These are phyloP conservation scores for Rhizopogon vinicolor DNA, from an alignment of 768 basidiomycete genomes.

Conservation along the genomic window DNA sequence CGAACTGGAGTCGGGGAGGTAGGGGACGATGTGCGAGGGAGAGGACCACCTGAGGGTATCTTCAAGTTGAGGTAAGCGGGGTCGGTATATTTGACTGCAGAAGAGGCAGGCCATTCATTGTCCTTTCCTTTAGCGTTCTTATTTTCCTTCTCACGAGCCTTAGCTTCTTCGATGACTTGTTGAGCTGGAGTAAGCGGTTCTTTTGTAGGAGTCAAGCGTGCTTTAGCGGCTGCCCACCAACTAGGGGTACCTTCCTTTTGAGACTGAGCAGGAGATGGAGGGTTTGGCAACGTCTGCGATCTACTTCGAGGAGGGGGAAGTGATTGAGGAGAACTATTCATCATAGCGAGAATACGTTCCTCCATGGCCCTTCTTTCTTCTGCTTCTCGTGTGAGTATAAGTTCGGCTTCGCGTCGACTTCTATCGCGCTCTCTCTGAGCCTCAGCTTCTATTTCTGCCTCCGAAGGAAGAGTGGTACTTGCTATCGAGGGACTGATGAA, in stretches of 20 bases:
- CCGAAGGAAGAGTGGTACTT: constrained; percentile 49
- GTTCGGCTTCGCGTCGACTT: constrained; percentile 74
- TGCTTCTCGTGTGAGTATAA: constrained; percentile 67
- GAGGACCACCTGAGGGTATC: constrained; percentile 42
- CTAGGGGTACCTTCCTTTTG: constrained; percentile 51
- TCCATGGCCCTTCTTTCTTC: constrained; percentile 65
- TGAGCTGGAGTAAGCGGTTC: constrained; percentile 80
- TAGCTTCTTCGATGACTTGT: constrained; percentile 73
- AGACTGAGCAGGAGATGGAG: constrained; percentile 60
- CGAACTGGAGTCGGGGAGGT: constrained; percentile 57
- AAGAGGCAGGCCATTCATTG: constrained; percentile 54
- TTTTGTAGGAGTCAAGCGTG: constrained; percentile 74
- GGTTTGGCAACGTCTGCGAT: constrained; percentile 48
- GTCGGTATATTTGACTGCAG: constrained; percentile 51
- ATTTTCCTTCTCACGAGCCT: constrained; percentile 57
- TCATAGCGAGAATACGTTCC: constrained; percentile 74
- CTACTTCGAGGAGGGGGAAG: constrained; percentile 59
- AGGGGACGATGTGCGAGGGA: constrained; percentile 48
- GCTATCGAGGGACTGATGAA: constrained; percentile 51
- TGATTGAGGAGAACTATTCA: constrained; percentile 36
- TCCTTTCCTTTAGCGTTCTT: constrained; percentile 36
- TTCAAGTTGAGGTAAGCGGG: constrained; percentile 55
- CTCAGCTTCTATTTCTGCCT: constrained; percentile 80
- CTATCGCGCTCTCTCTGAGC: constrained; percentile 73
- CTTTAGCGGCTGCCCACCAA: constrained; percentile 79